Evolutionary conservation across 257 asterid genomes (phyloP).

Genomic region (Petrea volubilis): DNA sequence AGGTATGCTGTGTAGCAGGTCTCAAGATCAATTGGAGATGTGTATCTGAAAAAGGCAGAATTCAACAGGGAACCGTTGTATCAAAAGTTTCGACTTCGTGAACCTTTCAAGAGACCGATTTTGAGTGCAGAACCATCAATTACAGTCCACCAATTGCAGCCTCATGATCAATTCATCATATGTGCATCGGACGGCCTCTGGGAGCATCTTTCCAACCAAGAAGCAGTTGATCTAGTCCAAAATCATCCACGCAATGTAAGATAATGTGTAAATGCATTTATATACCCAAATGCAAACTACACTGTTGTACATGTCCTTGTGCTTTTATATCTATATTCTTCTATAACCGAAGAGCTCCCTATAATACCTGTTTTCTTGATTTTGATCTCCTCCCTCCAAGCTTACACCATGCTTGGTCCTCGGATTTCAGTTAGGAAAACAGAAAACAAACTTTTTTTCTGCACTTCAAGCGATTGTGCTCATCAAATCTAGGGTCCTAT

Average conservation of each 20-base stretch:
- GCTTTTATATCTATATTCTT: slow-evolving; percentile 1
- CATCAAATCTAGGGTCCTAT: too few species aligned
- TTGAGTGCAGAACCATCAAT: slow-evolving; percentile 68
- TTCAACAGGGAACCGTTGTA: slow-evolving; percentile 66
- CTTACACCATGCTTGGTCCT: too few species aligned
- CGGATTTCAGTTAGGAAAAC: too few species aligned
- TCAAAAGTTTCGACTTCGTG: slow-evolving; percentile 66
- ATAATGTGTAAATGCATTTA: slow-evolving; percentile 5
- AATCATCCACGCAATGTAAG: slow-evolving; percentile 66
- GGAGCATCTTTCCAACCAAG: slow-evolving; percentile 74
- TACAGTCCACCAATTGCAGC: slow-evolving; percentile 54
- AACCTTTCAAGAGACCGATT: slow-evolving; percentile 65
- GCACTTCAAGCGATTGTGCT: too few species aligned
- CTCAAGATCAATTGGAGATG: slow-evolving; percentile 71
- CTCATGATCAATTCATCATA: slow-evolving; percentile 65
- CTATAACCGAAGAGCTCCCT: too few species aligned
- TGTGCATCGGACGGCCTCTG: slow-evolving; percentile 79
- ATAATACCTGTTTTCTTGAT: neutral
- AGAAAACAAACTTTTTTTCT: too few species aligned
- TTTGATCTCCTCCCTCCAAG: neutral
- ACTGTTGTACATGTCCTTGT: neutral
- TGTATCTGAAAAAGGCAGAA: slow-evolving; percentile 62
- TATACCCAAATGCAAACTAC: neutral
- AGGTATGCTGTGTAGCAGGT: slow-evolving; percentile 36
- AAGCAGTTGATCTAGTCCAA: slow-evolving; percentile 67